Conservation (phyloP, 768 basidiomycete genomes). For the Tricholoma sp. region DNA sequence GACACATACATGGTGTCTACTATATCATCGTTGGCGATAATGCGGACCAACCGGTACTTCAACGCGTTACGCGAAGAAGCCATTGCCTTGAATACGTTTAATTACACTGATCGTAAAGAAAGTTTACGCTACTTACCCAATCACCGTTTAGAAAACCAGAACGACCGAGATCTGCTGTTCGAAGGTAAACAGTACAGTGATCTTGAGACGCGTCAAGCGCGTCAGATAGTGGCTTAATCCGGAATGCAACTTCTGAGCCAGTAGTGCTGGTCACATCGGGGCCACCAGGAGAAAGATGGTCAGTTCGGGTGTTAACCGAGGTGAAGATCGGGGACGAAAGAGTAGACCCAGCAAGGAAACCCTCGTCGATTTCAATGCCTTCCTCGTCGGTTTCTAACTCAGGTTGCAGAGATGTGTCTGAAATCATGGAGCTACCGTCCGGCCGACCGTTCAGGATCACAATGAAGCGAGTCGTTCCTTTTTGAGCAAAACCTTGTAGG, state of each 20-base stretch:
- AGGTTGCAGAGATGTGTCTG: constrained; percentile 13
- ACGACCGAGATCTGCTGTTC: constrained; percentile 56
- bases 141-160: constrained; percentile 70
- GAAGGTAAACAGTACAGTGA: constrained; percentile 55
- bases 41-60: constrained; percentile 48
- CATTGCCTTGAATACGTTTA: constrained; percentile 42
- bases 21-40: constrained; percentile 47
- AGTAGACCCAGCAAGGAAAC: constrained; percentile 57
- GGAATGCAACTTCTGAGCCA: constrained; percentile 17
- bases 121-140: constrained; percentile 49
- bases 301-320: constrained; percentile 9
- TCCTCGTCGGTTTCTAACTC: constrained; percentile 27
- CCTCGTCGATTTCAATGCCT: constrained; percentile 65
- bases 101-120: constrained; percentile 1
- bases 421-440: constrained; percentile 5
- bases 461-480: constrained; percentile 48
- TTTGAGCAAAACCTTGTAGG: constrained; percentile 57
- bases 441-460: constrained; percentile 29
- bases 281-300: not conserved
- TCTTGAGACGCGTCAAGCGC: constrained; percentile 35
- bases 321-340: constrained; percentile 21
- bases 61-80: constrained; percentile 30
- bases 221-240: constrained; percentile 24
- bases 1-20: constrained; percentile 30
- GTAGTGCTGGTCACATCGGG: not conserved